Percentiles rank a stretch among this genome's conserved stretches.
These are phyloP conservation scores for Croton setiger DNA, from an alignment of 441 rosid genomes.

Conservation along the genomic window DNA sequence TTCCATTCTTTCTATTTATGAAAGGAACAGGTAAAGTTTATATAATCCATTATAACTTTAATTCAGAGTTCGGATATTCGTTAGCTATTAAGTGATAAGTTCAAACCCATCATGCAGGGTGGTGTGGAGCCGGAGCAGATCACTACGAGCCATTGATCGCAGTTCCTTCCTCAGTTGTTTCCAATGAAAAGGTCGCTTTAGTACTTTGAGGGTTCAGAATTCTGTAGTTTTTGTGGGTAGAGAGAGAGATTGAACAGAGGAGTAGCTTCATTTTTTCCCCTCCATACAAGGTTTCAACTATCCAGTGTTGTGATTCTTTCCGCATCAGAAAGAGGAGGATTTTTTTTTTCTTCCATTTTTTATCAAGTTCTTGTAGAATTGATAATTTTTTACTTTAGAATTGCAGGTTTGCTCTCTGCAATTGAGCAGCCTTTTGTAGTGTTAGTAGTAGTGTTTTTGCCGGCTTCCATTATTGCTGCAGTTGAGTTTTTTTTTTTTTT, in stretches of 20 bases:
- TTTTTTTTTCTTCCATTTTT: slow-evolving; percentile 16
- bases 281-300: neutral
- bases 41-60: no score
- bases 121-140: slow-evolving; percentile 98
- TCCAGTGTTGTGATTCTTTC: slow-evolving; percentile 28
- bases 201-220: slow-evolving; percentile 47
- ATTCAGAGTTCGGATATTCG: neutral
- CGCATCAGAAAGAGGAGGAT: slow-evolving; percentile 22
- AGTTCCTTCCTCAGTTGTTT: slow-evolving; percentile 55
- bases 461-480: slow-evolving; percentile 22
- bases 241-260: slow-evolving; percentile 26
- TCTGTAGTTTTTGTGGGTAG: slow-evolving; percentile 38
- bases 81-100: neutral
- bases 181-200: slow-evolving; percentile 81
- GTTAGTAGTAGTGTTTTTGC: slow-evolving; percentile 22
- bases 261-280: slow-evolving; percentile 25
- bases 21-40: slow-evolving; percentile 79
- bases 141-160: slow-evolving; percentile 94
- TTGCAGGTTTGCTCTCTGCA: slow-evolving; percentile 31
- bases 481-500: slow-evolving; percentile 12
- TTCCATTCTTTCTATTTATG: slow-evolving; percentile 88
- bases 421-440: slow-evolving; percentile 16
- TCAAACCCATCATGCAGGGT: slow-evolving; percentile 41
- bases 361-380: slow-evolving; percentile 29
- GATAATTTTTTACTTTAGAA: slow-evolving; percentile 19